Evolutionary conservation across 73 alveolate species (phyloP).

Genomic region (Chromera velia): DNA sequence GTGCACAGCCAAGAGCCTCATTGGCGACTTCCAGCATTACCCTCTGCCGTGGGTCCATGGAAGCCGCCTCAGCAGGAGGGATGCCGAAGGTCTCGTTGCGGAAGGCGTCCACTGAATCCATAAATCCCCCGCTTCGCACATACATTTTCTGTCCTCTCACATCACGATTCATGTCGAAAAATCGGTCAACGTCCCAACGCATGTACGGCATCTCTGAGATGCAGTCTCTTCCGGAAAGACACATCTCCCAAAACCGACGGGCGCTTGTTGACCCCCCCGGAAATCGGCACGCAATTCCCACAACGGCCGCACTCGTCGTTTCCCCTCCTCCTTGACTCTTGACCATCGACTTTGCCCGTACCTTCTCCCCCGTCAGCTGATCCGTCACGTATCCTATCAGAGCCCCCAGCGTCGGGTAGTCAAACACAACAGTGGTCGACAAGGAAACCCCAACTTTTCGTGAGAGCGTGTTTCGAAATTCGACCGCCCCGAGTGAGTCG

Average conservation of each 20-base stretch:
- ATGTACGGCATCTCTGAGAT: conserved; percentile 23
- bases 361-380: too few species aligned
- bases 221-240: conserved; percentile 5
- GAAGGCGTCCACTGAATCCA: conserved; percentile 10
- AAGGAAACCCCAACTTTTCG: background rate
- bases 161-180: conserved; percentile 2
- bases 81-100: conserved; percentile 22
- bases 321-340: too few species aligned
- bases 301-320: background rate
- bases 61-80: conserved; percentile 16
- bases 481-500: conserved; percentile 40
- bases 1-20: conserved; percentile 23
- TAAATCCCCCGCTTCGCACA: conserved; percentile 25
- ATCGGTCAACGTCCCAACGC: conserved; percentile 26
- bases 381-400: background rate
- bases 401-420: conserved; percentile 24
- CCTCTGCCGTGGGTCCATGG: conserved; percentile 45
- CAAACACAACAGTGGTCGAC: conserved; percentile 32
- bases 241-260: background rate
- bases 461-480: conserved; percentile 7
- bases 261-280: background rate
- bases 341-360: too few species aligned
- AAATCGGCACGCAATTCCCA: background rate
- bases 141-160: background rate
- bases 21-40: conserved; percentile 22